Conservation (phyloP, 495 filamentous ascomycete genomes). For the Hypoxylon fragiforme region DNA sequence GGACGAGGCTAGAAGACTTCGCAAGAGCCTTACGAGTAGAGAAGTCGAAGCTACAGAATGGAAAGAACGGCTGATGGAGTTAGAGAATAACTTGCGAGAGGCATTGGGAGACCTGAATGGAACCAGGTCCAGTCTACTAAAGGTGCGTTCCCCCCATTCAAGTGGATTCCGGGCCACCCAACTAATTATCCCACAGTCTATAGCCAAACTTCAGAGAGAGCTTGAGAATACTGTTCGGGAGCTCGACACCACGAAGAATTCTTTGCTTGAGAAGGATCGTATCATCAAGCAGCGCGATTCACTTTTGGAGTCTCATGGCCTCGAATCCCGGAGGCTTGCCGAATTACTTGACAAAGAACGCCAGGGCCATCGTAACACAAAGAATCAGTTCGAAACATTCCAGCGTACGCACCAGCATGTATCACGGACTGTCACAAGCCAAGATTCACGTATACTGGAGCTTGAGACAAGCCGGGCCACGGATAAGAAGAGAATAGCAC, state of each 20-base stretch:
- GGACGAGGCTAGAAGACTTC: slow-evolving; percentile 81
- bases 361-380: slow-evolving; percentile 78
- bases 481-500: slow-evolving; percentile 72
- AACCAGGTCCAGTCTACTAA: slow-evolving; percentile 81
- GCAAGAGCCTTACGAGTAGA: slow-evolving; percentile 76
- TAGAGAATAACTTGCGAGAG: slow-evolving; percentile 85
- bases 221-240: slow-evolving; percentile 81
- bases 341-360: slow-evolving; percentile 93
- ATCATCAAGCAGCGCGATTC: slow-evolving; percentile 88
- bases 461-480: slow-evolving; percentile 73
- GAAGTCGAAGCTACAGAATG: slow-evolving; percentile 88
- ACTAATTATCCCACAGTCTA: slow-evolving; percentile 56
- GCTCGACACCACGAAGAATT: slow-evolving; percentile 73
- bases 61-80: slow-evolving; percentile 84
- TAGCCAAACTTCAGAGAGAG: slow-evolving; percentile 84
- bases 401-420: slow-evolving; percentile 85
- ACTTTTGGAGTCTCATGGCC: slow-evolving; percentile 83
- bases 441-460: slow-evolving; percentile 80
- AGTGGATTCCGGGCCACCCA: slow-evolving; percentile 22
- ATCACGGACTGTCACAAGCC: slow-evolving; percentile 76
- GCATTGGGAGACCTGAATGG: slow-evolving; percentile 81
- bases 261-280: slow-evolving; percentile 83
- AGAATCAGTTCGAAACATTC: slow-evolving; percentile 81
- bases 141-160: slow-evolving; percentile 47
- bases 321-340: slow-evolving; percentile 81